phyloP scores from a whole-genome alignment of 2,329 filamentous ascomycete genomes.

The Leptodontidium sp. region DNA sequence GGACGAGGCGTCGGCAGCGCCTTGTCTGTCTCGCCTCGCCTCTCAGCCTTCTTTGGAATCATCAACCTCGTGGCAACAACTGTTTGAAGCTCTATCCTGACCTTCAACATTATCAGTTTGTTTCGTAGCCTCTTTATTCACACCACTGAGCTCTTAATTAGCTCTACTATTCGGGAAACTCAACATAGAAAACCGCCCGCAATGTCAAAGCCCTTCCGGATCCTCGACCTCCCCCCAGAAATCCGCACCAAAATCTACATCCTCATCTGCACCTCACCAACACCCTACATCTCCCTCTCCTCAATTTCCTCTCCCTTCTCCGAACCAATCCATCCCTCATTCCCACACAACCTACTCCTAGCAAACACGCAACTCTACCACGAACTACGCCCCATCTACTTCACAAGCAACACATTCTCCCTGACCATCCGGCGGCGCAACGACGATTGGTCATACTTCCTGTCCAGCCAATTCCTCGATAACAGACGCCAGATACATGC shows the following conservation, averaged over 20 bases:
- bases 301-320: background rate
- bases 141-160: background rate
- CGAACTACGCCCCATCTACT: slow-evolving; percentile 42
- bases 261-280: slow-evolving; percentile 26
- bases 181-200: background rate
- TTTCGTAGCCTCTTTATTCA: too few relatives aligned
- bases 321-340: slow-evolving; percentile 24
- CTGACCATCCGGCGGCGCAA: slow-evolving; percentile 34
- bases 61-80: slow-evolving; percentile 6
- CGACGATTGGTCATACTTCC: slow-evolving; percentile 32
- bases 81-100: background rate
- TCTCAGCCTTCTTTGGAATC: slow-evolving; percentile 30
- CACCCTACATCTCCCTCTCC: slow-evolving; percentile 19
- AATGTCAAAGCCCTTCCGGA: slow-evolving; percentile 32
- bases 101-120: background rate
- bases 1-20: slow-evolving; percentile 29
- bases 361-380: slow-evolving; percentile 40
- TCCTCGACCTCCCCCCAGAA: slow-evolving; percentile 44
- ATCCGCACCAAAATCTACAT: slow-evolving; percentile 43
- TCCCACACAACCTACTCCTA: slow-evolving; percentile 40
- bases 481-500: slow-evolving; percentile 35
- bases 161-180: background rate
- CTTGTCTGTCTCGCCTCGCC: slow-evolving; percentile 24
- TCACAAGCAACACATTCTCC: slow-evolving; percentile 39
- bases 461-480: slow-evolving; percentile 32